Evolutionary conservation across 2,329 filamentous ascomycete species (phyloP).

Genomic region (Verticillium alfalfae): DNA sequence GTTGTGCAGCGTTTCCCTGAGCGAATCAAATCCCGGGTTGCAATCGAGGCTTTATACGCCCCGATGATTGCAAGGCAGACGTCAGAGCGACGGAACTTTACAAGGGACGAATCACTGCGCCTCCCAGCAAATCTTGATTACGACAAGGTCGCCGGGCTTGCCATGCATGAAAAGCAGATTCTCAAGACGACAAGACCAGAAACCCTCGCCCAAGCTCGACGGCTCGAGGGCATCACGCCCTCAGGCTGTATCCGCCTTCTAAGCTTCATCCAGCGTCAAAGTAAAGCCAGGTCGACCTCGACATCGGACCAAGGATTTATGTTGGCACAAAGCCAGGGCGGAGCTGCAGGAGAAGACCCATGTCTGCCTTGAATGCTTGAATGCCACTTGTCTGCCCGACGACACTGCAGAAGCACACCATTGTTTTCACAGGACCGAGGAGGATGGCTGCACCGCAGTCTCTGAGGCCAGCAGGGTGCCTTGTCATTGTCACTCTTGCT

Average conservation of each 20-base stretch:
- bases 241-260: slow-evolving; percentile 56
- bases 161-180: slow-evolving; percentile 69
- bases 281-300: neutral
- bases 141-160: slow-evolving; percentile 64
- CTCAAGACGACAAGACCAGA: slow-evolving; percentile 70
- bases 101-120: slow-evolving; percentile 68
- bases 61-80: slow-evolving; percentile 77
- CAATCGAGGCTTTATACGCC: slow-evolving; percentile 79
- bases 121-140: slow-evolving; percentile 77
- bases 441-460: too few species aligned
- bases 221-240: slow-evolving; percentile 75
- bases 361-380: neutral
- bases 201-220: slow-evolving; percentile 79
- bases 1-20: slow-evolving; percentile 47
- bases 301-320: neutral
- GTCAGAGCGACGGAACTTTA: slow-evolving; percentile 59
- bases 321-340: neutral
- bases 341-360: neutral
- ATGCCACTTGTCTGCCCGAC: too few species aligned
- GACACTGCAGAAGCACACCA: too few species aligned
- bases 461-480: too few species aligned
- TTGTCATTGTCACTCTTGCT: too few species aligned
- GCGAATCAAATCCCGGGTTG: slow-evolving; percentile 62
- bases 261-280: slow-evolving; percentile 45
- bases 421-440: too few species aligned